Evolutionary conservation across 2,329 filamentous ascomycete genomes (phyloP), one percentile per base, ranked within the genome.

Genomic region (Aspergillus tubingensis): DNA sequence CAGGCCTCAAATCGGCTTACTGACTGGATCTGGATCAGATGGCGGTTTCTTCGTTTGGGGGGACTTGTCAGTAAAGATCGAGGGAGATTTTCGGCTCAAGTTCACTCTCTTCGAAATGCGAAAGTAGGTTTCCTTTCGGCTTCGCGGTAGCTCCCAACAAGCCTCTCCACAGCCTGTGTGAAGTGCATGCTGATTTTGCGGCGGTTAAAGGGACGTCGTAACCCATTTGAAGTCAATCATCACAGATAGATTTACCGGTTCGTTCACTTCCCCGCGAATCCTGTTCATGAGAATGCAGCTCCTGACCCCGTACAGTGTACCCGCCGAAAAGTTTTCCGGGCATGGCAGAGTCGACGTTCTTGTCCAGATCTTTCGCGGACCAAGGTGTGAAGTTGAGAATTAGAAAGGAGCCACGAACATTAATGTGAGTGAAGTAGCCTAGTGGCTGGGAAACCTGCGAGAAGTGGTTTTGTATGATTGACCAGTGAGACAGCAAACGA

Each of bases 41-140:
- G 90, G 90, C 10, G 91, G 88, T 0, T 96, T 92, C 77, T 96
- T 96, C 70, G 88, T 96, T n/a, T 96, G 96, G 75, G 90, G 90
- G 5, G 92, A 96, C 74, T 81, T 96, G 21, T 95, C 91, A 0
- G 87, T 94, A 62, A 89, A 89, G 71, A 81, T 87, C 23, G 86
- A 90, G 68, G 92, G 92, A 30, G 82, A 81, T 19, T 94, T 88
- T 72, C 83, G 88, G 38, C 82, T 96, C 41, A 85, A 87, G 58
- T 96, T 96, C 72, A 89, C 86, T 52, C 82, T 96, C 13, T 93
- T 89, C 74, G 90, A 93, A 74, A 86, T 91, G 77, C 81, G 79
- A 67, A 85, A 84, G 82, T 86, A 74, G 67, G 81, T 47, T 19
- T 21, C 27, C 15, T 19, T n/a, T 41, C 13, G 11, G 19, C 32